These are phyloP conservation scores for Crepidotus variabilis DNA, from an alignment of 768 basidiomycete species.

Conservation along the genomic window DNA sequence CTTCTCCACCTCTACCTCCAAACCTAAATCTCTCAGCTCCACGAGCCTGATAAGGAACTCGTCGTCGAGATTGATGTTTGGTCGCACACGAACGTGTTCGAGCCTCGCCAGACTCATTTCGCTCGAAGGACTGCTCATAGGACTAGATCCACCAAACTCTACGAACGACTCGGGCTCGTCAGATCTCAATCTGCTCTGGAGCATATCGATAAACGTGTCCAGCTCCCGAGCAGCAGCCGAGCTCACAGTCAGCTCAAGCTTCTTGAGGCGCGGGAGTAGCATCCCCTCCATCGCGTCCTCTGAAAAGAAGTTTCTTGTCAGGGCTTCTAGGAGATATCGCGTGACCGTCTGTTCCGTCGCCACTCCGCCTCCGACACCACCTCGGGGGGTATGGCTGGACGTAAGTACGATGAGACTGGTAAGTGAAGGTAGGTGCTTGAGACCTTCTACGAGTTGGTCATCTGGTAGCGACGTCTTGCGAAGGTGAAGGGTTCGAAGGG, in stretches of 20 bases:
- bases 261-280: slow-evolving; percentile 30
- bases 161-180: slow-evolving; percentile 9
- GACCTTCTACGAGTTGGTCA: slow-evolving; percentile 27
- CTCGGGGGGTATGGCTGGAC: slow-evolving; percentile 8
- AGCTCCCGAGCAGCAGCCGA: slow-evolving; percentile 23
- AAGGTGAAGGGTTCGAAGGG: slow-evolving; percentile 31
- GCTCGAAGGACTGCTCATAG: slow-evolving; percentile 1
- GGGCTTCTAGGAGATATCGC: slow-evolving; percentile 28
- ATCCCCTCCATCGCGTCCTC: slow-evolving; percentile 21
- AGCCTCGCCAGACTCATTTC: slow-evolving; percentile 20
- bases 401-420: slow-evolving; percentile 31
- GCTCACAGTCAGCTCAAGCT: slow-evolving; percentile 34
- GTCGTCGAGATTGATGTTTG: slow-evolving; percentile 19
- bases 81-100: slow-evolving; percentile 23
- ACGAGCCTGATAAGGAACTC: slow-evolving; percentile 23
- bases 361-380: neutral
- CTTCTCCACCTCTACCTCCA: slow-evolving; percentile 22
- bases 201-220: slow-evolving; percentile 31
- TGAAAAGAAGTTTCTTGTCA: slow-evolving; percentile 30
- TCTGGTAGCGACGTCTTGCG: slow-evolving; percentile 33
- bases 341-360: slow-evolving; percentile 25
- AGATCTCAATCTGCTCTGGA: slow-evolving; percentile 27
- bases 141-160: neutral
- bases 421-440: slow-evolving; percentile 29
- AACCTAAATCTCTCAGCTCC: slow-evolving; percentile 22